These are phyloP conservation scores for Backusella tarrabulga DNA, from an alignment of 192 early-diverging fungal species.

Conservation along the genomic window DNA sequence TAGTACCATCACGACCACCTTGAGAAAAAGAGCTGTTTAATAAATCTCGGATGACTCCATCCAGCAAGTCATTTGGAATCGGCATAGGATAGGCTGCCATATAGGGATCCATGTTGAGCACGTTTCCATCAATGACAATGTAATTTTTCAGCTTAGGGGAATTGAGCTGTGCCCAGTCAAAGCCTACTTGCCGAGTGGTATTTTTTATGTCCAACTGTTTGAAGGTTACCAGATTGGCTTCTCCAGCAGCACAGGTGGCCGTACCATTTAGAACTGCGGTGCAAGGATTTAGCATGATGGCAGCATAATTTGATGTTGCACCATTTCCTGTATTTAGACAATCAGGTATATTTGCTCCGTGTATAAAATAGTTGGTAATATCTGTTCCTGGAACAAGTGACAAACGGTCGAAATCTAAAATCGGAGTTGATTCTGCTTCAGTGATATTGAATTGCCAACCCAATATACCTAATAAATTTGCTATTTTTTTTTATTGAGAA, in stretches of 20 bases:
- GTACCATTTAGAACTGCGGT: slow-evolving; percentile 36
- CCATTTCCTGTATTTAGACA: slow-evolving; percentile 35
- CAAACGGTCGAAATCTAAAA: slow-evolving; percentile 36
- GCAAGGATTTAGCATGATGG: slow-evolving; percentile 43
- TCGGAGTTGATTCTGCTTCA: slow-evolving; percentile 16
- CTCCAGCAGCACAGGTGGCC: slow-evolving; percentile 40
- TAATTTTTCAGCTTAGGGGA: slow-evolving; percentile 40
- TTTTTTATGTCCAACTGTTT: slow-evolving; percentile 26
- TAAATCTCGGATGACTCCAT: slow-evolving; percentile 57
- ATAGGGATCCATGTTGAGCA: slow-evolving; percentile 71
- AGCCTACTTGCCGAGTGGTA: slow-evolving; percentile 54
- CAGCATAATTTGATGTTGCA: slow-evolving; percentile 33
- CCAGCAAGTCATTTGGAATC: slow-evolving; percentile 50
- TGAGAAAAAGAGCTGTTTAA: slow-evolving; percentile 39
- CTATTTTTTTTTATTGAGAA: slow-evolving; percentile 11
- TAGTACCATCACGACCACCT: slow-evolving; percentile 64
- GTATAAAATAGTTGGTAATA: slow-evolving; percentile 51
- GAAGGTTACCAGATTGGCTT: slow-evolving; percentile 19
- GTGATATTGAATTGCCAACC: slow-evolving; percentile 47
- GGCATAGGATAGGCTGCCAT: slow-evolving; percentile 38
- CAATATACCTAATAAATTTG: slow-evolving; percentile 38
- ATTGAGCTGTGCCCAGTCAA: slow-evolving; percentile 62
- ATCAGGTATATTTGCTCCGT: slow-evolving; percentile 20
- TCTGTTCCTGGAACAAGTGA: slow-evolving; percentile 52
- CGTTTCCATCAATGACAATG: slow-evolving; percentile 74